Conservation (phyloP, 2,329 filamentous ascomycete genomes). For the Apiospora malaysiana region DNA sequence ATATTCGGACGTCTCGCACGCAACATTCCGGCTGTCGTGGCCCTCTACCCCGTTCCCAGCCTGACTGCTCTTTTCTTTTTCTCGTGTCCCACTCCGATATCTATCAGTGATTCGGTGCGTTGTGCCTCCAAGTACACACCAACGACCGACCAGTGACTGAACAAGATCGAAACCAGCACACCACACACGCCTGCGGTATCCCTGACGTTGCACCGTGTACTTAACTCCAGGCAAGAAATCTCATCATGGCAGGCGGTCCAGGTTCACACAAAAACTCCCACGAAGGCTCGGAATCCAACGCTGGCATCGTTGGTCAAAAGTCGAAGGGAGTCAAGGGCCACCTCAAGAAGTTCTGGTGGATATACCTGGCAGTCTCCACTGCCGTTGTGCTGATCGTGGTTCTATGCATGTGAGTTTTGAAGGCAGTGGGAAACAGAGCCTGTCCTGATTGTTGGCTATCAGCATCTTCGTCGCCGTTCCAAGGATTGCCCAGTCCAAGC, state of each 20-base stretch:
- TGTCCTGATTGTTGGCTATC: conserved; percentile 6
- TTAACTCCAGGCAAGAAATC: background rate
- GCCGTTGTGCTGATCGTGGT: conserved; percentile 60
- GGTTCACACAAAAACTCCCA: background rate
- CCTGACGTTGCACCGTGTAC: background rate
- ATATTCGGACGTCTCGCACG: background rate
- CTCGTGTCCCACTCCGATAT: background rate
- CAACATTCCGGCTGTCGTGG: background rate
- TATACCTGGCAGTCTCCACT: conserved; percentile 58
- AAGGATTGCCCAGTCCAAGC: conserved; percentile 61
- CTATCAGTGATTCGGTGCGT: too few species aligned
- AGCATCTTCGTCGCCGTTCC: conserved; percentile 64
- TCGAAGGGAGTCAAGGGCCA: conserved; percentile 49
- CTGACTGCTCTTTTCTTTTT: too few species aligned
- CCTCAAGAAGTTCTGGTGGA: conserved; percentile 66
- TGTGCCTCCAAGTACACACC: too few species aligned
- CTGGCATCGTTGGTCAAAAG: conserved; percentile 41
- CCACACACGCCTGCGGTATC: background rate
- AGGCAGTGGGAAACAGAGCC: background rate
- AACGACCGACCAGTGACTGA: background rate
- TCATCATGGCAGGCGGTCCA: background rate
- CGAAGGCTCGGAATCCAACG: conserved; percentile 18
- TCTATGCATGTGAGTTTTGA: conserved; percentile 61
- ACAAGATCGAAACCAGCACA: background rate
- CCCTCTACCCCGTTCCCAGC: background rate